Evolutionary conservation across 1,284 basidiomycete species (phyloP).

Genomic region (Cryptococcus jaspeensis): DNA sequence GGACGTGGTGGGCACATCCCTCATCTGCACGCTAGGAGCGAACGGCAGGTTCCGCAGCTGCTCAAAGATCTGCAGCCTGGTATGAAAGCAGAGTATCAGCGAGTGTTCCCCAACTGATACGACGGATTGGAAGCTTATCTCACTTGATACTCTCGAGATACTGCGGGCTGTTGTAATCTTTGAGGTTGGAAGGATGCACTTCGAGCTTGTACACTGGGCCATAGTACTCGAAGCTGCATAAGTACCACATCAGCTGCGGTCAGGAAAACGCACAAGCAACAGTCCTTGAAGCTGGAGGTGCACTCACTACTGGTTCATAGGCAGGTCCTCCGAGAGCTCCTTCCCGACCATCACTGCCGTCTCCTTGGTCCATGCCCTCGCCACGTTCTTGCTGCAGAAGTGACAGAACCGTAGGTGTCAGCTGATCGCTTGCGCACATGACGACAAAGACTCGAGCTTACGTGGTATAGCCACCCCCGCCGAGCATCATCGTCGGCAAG

Average conservation of each 20-base stretch:
- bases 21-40: slow-evolving; percentile 85
- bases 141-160: slow-evolving; percentile 74
- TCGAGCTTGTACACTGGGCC: slow-evolving; percentile 92
- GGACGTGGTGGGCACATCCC: slow-evolving; percentile 65
- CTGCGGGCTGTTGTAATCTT: slow-evolving; percentile 82
- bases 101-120: too few species aligned
- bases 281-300: not conserved
- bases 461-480: slow-evolving; percentile 90
- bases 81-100: not conserved
- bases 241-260: not conserved
- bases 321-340: slow-evolving; percentile 78
- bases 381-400: slow-evolving; percentile 71
- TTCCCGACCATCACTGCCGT: slow-evolving; percentile 88
- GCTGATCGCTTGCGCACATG: not conserved
- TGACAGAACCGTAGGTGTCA: slow-evolving; percentile 2
- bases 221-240: slow-evolving; percentile 87
- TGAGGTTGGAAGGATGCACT: slow-evolving; percentile 88
- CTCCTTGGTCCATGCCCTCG: slow-evolving; percentile 92
- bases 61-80: slow-evolving; percentile 68
- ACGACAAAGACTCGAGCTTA: slow-evolving; percentile 15
- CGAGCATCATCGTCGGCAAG: slow-evolving; percentile 84
- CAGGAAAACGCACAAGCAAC: not conserved
- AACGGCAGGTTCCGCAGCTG: slow-evolving; percentile 73
- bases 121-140: not conserved
- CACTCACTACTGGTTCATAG: slow-evolving; percentile 79